Evolutionary conservation across 2,329 filamentous ascomycete species (phyloP), one percentile per base, ranked within the genome.

Genomic region (Ambrosiella cleistominuta): DNA sequence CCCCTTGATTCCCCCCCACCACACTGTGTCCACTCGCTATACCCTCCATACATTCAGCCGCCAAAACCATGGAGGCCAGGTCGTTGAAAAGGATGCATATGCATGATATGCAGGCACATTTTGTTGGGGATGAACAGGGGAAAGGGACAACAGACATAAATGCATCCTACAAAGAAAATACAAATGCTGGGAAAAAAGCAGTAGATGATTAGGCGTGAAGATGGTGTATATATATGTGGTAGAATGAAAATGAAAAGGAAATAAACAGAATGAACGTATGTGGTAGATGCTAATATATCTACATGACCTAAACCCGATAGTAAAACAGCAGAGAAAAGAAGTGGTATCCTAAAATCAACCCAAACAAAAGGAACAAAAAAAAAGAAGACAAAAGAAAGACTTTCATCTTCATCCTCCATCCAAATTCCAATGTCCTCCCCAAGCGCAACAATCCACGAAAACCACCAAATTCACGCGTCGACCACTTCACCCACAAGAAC

Each of bases 321-420:
- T 8, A 47, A 17, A 13, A 13, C 19, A 47, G 8, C 15, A 42
- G 44, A 55, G 38, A 17, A 36, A 38, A 53, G 37, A 39, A 38
- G 51, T 53, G 51, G 51, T 53, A 53, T 53, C 51, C 51, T 44
- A 45, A 39, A 44, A 40, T n/a, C 42, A 35, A 56, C 37, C 17
- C 17, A n/a, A 56, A 38, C 53, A 38, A 56, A 56, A 27, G 49
- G 35, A 53, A 38, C 17, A 40, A 19, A 19, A 47, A 47, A 47
- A 13, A 47, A 47, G n/a, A 47, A 38, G 35, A 40, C 49, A 19
- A 40, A 15, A 53, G 17, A 38, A 53, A 39, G 35, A 53, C 27
- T 12, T 13, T 15, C 19, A 47, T 27, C 27, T 3, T 27, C 27
- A 27, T 27, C 27, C 3, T 27, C 27, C 27, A 27, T 19, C 44